Conservation (phyloP, 139 green algal genomes). For the Nannochloris sp. region DNA sequence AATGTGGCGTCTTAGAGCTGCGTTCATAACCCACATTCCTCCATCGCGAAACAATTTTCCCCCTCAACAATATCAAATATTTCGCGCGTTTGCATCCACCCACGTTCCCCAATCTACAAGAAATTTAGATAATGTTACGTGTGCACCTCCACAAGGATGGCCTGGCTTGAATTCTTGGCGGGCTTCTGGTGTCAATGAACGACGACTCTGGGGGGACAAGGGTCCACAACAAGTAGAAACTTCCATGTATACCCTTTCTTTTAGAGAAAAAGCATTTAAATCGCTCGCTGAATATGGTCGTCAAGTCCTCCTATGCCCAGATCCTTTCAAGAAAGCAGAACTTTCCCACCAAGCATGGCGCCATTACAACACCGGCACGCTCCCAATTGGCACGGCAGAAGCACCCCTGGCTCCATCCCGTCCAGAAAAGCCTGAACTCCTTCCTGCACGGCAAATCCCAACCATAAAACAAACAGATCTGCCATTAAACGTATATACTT, state of each 20-base stretch:
- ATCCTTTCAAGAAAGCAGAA: constrained; percentile 48
- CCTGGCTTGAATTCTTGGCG: constrained; percentile 10
- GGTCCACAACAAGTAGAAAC: neutral
- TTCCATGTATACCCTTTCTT: neutral
- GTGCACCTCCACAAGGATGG: too few relatives aligned
- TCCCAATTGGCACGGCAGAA: constrained; percentile 31
- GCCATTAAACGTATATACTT: constrained; percentile 47
- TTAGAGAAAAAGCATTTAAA: neutral
- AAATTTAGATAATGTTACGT: too few relatives aligned
- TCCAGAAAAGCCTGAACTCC: constrained; percentile 42
- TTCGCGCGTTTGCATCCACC: too few relatives aligned
- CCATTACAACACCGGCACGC: constrained; percentile 25
- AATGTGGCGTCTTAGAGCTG: too few relatives aligned
- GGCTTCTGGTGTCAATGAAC: neutral
- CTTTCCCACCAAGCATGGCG: constrained; percentile 49
- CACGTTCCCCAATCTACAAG: too few relatives aligned
- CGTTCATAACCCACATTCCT: too few relatives aligned
- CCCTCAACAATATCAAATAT: too few relatives aligned
- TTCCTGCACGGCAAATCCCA: constrained; percentile 36
- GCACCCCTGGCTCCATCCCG: constrained; percentile 33
- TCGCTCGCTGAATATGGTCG: constrained; percentile 17
- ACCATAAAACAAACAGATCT: constrained; percentile 28
- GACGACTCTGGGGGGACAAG: constrained; percentile 10
- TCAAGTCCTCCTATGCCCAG: constrained; percentile 42
- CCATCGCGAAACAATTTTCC: too few relatives aligned